Percentiles rank a stretch among this genome's conserved stretches.
These are phyloP conservation scores for Chaetomium fimeti DNA, from an alignment of 495 filamentous ascomycete species.

Conservation along the genomic window DNA sequence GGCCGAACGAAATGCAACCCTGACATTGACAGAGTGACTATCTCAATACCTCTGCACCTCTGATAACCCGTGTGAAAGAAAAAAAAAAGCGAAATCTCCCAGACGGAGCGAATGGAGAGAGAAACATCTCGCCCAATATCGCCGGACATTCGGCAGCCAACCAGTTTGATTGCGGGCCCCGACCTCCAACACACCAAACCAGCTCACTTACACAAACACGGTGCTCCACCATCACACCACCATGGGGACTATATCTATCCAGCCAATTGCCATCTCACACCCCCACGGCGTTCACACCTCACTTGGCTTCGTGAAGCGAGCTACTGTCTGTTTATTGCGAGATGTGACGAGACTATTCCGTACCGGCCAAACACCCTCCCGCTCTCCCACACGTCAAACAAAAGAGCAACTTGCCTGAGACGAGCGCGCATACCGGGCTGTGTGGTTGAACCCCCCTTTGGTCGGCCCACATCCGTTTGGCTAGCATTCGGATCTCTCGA, in stretches of 20 bases:
- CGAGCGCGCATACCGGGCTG: neutral
- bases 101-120: neutral
- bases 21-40: neutral
- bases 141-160: constrained; percentile 15
- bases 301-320: neutral
- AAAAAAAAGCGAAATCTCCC: no score
- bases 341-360: constrained; percentile 30
- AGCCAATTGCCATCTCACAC: constrained; percentile 21
- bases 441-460: neutral
- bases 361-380: neutral
- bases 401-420: neutral
- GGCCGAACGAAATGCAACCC: neutral
- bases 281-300: constrained; percentile 26
- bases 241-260: constrained; percentile 21
- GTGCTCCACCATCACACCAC: constrained; percentile 16
- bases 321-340: constrained; percentile 13
- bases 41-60: no score
- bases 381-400: neutral
- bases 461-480: constrained; percentile 19
- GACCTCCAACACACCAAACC: constrained; percentile 12
- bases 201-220: neutral
- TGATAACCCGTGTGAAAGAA: no score
- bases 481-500: neutral
- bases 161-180: constrained; percentile 9
- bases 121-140: neutral